These are phyloP conservation scores for Amanita subjunquillea DNA, from an alignment of 768 basidiomycete genomes.

Conservation along the genomic window DNA sequence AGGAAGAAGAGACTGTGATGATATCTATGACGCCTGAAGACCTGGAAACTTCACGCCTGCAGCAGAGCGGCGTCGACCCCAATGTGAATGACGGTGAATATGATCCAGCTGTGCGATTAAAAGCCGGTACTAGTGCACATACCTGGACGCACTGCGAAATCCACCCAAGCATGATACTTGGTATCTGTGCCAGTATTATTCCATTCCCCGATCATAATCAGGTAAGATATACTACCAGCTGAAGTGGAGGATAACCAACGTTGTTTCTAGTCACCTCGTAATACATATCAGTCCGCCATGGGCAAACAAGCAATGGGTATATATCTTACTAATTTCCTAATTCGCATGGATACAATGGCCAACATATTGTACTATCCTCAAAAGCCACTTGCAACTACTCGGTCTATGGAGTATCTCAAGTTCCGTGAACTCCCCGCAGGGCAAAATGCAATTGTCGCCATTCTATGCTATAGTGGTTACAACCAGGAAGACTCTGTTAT, in stretches of 20 bases:
- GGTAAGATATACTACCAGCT: constrained; percentile 32
- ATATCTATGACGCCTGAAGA: constrained; percentile 99
- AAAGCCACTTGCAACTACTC: constrained; percentile 96
- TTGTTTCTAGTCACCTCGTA: constrained; percentile 80
- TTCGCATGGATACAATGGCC: constrained; percentile 99
- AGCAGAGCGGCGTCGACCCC: constrained; percentile 48
- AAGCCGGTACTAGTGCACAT: constrained; percentile 75
- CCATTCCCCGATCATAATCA: constrained; percentile 99
- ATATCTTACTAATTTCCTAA: constrained; percentile 94
- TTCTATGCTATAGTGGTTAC: constrained; percentile 97
- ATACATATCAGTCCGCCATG: constrained; percentile 99
- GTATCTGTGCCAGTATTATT: constrained; percentile 97
- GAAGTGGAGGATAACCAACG: not conserved
- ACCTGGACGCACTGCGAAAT: constrained; percentile 99
- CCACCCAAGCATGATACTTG: constrained; percentile 97
- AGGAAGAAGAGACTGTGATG: constrained; percentile 99
- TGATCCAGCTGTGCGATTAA: constrained; percentile 83
- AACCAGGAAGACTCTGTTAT: constrained; percentile 99
- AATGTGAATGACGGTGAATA: constrained; percentile 57
- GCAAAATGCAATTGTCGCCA: constrained; percentile 98
- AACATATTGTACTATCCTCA: constrained; percentile 99
- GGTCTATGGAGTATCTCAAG: constrained; percentile 98
- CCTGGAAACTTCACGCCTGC: constrained; percentile 71
- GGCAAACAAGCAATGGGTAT: constrained; percentile 99
- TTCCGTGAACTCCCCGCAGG: constrained; percentile 98